A percentile compares a stretch with the other conserved stretches of the same genome.
Conservation (phyloP, 495 filamentous ascomycete genomes). For the Penicillium crystallinum region DNA sequence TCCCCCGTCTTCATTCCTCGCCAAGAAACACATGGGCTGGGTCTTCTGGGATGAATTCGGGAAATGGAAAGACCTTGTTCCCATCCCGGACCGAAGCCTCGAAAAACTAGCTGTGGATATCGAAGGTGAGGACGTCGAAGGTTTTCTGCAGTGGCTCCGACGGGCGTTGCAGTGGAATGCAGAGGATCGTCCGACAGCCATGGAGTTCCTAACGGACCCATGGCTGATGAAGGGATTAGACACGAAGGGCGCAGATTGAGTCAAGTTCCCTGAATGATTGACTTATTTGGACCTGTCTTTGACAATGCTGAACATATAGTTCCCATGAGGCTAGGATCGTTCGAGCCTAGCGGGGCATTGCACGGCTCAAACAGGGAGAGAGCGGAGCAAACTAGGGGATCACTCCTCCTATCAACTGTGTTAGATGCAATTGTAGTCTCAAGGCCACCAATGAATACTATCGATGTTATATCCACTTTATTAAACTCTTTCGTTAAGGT, state of each 20-base stretch:
- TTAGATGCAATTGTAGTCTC: neutral
- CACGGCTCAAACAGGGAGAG: neutral
- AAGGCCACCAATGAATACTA: neutral
- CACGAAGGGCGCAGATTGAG: neutral
- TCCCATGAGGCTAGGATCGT: neutral
- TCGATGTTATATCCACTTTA: neutral
- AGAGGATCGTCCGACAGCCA: neutral
- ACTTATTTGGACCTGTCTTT: too few species aligned
- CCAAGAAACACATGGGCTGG: neutral
- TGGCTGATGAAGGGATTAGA: neutral
- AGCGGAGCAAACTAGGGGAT: neutral
- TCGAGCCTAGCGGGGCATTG: neutral
- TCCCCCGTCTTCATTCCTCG: neutral
- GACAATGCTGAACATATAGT: neutral
- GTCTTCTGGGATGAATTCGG: neutral
- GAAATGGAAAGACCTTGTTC: neutral
- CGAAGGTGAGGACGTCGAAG: neutral
- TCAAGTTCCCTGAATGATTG: too few species aligned
- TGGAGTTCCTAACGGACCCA: neutral
- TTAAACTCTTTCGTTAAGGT: neutral
- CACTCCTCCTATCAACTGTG: neutral
- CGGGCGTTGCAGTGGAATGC: neutral
- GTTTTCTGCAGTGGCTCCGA: neutral
- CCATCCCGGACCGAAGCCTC: neutral
- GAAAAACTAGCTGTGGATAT: neutral